Conservation (phyloP, 306 rosid species). For the Nissolia schottii region DNA sequence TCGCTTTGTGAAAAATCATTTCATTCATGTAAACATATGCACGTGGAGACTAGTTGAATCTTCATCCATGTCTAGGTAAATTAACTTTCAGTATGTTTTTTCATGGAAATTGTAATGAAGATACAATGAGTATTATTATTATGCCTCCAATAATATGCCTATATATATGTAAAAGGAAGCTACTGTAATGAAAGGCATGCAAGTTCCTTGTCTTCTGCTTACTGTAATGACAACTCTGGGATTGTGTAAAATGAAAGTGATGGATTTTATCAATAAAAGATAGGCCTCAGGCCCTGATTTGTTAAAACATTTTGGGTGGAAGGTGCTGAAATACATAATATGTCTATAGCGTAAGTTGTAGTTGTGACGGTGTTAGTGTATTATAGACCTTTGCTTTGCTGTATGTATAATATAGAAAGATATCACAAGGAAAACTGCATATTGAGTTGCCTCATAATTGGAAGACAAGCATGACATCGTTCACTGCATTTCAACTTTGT, state of each 20-base stretch:
- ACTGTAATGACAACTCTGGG: neutral
- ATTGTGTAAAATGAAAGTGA: neutral
- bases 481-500: conserved; percentile 21
- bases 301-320: neutral
- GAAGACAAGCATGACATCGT: conserved; percentile 3
- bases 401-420: conserved; percentile 19
- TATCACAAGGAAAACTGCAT: neutral
- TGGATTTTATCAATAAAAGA: conserved; percentile 11
- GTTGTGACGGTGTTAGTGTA: conserved; percentile 21
- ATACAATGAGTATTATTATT: neutral
- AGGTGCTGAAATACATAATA: conserved; percentile 1
- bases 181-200: neutral
- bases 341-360: neutral
- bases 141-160: neutral
- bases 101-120: neutral
- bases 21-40: neutral
- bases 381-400: conserved; percentile 20
- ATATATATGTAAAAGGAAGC: neutral
- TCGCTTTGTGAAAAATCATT: conserved; percentile 20
- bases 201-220: neutral
- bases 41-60: neutral
- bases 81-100: neutral
- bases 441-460: conserved; percentile 10
- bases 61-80: neutral
- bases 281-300: neutral